phyloP scores from a whole-genome alignment of 1,284 basidiomycete genomes.

The Ceratorhiza oryzae-sativae region DNA sequence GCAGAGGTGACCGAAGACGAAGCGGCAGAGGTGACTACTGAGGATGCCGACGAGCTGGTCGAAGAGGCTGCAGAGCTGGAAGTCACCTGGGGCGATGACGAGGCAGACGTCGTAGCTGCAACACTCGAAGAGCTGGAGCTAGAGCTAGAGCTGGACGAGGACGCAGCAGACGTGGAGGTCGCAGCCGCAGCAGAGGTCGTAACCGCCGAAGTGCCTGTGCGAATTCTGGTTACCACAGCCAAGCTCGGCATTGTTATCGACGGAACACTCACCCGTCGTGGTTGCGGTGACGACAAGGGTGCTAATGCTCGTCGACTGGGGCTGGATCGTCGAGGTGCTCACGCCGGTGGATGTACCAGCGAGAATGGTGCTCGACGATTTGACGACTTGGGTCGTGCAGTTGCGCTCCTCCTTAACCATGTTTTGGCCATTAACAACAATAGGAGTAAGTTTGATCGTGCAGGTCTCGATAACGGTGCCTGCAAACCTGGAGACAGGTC shows the following conservation, averaged over 20 bases:
- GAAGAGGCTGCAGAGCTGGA: conserved; percentile 41
- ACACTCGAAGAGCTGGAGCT: not conserved
- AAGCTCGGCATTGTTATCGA: not conserved
- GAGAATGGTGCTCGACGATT: not conserved
- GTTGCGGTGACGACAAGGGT: conserved; percentile 34
- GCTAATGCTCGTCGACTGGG: conserved; percentile 17
- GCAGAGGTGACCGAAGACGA: conserved; percentile 37
- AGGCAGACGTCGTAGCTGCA: not conserved
- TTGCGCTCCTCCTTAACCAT: conserved; percentile 63
- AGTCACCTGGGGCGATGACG: conserved; percentile 18
- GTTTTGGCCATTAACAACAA: conserved; percentile 58
- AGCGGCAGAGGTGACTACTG: conserved; percentile 39
- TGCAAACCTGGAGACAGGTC: conserved; percentile 54
- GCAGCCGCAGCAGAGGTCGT: conserved; percentile 3
- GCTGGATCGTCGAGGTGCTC: conserved; percentile 21
- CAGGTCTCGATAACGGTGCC: conserved; percentile 65
- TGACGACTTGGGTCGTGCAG: conserved; percentile 57
- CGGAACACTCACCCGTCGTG: conserved; percentile 19
- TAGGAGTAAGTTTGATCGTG: conserved; percentile 65
- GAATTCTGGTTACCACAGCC: not conserved
- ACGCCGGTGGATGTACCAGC: conserved; percentile 27
- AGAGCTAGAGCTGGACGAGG: not conserved
- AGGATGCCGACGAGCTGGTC: conserved; percentile 30
- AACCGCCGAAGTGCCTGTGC: conserved; percentile 20
- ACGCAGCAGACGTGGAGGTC: not conserved